Conservation (phyloP, 1,284 basidiomycete genomes). For the Heterobasidion irregulare region DNA sequence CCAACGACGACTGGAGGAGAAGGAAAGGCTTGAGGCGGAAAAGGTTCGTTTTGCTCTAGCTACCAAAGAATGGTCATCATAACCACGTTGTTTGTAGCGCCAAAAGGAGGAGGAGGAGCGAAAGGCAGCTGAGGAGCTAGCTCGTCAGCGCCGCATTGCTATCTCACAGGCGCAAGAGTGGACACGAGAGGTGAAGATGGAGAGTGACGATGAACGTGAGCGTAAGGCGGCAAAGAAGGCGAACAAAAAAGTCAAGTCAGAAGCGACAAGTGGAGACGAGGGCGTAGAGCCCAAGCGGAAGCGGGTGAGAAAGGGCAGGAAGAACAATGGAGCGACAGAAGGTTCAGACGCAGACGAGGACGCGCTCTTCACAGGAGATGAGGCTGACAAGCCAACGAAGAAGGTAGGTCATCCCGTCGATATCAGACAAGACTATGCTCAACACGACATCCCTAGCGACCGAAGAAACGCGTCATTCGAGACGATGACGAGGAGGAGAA, state of each 20-base stretch:
- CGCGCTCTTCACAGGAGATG: conserved; percentile 61
- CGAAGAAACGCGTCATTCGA: conserved; percentile 65
- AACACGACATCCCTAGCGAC: conserved; percentile 4
- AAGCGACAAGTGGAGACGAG: conserved; percentile 31
- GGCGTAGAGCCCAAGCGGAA: conserved; percentile 34
- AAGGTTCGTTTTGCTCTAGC: conserved; percentile 35
- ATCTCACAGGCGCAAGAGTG: conserved; percentile 76
- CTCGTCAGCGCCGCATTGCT: conserved; percentile 57
- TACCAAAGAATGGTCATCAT: neutral
- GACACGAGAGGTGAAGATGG: conserved; percentile 57
- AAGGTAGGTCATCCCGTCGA: conserved; percentile 37
- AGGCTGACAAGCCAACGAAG: conserved; percentile 45
- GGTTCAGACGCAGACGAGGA: conserved; percentile 39
- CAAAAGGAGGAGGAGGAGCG: conserved; percentile 50
- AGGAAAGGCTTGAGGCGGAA: conserved; percentile 44
- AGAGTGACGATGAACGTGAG: conserved; percentile 72
- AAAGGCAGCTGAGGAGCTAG: conserved; percentile 42
- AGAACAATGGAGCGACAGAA: conserved; percentile 19
- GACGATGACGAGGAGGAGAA: conserved; percentile 71
- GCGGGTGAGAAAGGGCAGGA: conserved; percentile 40
- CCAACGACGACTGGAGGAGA: conserved; percentile 59
- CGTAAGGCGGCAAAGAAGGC: conserved; percentile 48
- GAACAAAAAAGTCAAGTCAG: conserved; percentile 43
- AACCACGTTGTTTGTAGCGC: conserved; percentile 26
- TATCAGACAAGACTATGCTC: conserved; percentile 5